Evolutionary conservation across 441 rosid species (phyloP).

Genomic region (Corymbia citriodora): DNA sequence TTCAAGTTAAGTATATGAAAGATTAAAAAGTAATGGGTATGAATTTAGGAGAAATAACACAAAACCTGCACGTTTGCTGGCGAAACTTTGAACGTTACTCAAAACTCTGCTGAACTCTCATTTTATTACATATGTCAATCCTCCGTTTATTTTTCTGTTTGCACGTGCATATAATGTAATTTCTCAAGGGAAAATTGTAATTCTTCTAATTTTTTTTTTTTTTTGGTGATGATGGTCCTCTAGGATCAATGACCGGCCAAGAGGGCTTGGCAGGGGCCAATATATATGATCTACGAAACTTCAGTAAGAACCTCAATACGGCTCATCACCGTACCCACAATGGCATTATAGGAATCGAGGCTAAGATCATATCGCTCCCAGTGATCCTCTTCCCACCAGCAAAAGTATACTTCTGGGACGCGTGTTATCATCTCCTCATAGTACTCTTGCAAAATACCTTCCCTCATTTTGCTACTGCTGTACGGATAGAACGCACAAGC

Average conservation of each 20-base stretch:
- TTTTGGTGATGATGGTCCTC: background rate
- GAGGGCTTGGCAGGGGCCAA: background rate
- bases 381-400: background rate
- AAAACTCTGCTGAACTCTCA: no score
- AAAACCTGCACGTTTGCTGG: no score
- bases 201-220: background rate
- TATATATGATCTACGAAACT: background rate
- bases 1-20: no score
- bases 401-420: fast-evolving
- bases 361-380: background rate
- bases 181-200: no score
- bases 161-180: no score
- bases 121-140: no score
- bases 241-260: background rate
- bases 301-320: background rate
- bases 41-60: no score
- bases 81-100: no score
- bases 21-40: no score
- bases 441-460: background rate
- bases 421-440: background rate
- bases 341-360: background rate
- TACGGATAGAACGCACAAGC: background rate
- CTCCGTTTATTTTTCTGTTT: no score
- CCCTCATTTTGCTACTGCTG: background rate
- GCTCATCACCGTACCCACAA: background rate